These are phyloP conservation scores for Ophiocytium majus DNA, from an alignment of 352 stramenopile species.

Conservation along the genomic window DNA sequence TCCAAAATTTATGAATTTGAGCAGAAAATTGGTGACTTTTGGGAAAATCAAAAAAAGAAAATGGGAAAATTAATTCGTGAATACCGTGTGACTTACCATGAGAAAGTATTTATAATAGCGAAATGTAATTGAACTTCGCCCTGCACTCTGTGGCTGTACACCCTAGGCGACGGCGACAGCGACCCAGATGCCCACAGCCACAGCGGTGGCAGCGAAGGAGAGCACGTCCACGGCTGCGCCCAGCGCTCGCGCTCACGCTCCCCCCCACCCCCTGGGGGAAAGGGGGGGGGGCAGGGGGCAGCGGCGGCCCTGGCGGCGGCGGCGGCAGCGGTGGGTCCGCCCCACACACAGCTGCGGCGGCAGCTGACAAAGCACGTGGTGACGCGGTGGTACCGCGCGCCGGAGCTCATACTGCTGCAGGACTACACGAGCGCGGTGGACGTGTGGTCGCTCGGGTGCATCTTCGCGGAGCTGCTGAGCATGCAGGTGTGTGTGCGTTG, in stretches of 20 bases:
- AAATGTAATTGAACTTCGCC: no score
- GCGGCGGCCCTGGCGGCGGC: conserved; percentile 12
- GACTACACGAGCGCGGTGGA: conserved; percentile 66
- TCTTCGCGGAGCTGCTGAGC: conserved; percentile 60
- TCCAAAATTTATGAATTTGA: no score
- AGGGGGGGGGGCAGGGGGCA: background rate
- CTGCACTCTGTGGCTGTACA: no score
- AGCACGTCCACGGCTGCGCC: no score
- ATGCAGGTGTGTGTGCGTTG: conserved; percentile 40
- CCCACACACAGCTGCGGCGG: conserved; percentile 60
- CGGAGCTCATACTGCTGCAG: conserved; percentile 85
- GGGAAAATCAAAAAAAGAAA: no score
- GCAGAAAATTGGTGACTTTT: no score
- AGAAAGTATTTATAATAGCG: no score
- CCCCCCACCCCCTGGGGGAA: no score
- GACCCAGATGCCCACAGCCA: no score
- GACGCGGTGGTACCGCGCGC: conserved; percentile 88
- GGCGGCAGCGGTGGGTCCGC: background rate
- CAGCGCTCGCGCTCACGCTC: no score
- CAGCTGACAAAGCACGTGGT: conserved; percentile 91
- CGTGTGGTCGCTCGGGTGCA: conserved; percentile 67
- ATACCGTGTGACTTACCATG: no score
- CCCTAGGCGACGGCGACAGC: background rate
- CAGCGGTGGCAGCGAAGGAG: background rate
- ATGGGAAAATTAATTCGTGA: no score